Evolutionary conservation across 106 monocot species (phyloP), one percentile per base, ranked within the genome.

Genomic region (Chionographis japonica): DNA sequence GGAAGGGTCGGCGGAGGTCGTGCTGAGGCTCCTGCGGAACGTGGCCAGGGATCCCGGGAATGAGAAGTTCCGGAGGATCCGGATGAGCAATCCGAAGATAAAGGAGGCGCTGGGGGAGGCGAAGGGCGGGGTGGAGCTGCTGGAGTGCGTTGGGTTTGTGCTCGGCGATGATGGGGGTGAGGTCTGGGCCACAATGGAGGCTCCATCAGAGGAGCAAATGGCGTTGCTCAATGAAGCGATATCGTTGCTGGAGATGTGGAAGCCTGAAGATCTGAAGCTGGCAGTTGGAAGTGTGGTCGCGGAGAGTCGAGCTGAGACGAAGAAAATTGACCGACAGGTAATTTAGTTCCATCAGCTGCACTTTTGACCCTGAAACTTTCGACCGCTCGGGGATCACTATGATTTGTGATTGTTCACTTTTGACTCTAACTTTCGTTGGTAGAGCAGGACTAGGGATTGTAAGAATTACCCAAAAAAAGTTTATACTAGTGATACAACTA

Each of bases 1-100:
- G 35, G 73, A 73, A 38, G 78, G 59, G 35, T 63, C 84, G 42
- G 83, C 80, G 49, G 92, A 89, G 61, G 68, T 87, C 50, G 72
- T 83, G 57, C 38, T 79, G 63, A 86, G 62, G 77, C 37, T 97
- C 54, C 62, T 97, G 67, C 62, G 76, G 62, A 97, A 97, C 52
- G 65, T 97, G 12, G 69, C 57, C 10, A 63, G 61, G 65, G 89
- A 97, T 40, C 88, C 92, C 4, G 75, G 77, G 68, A 92, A 83
- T 54, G 84, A 78, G 58, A 97, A 92, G 78, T 97, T 86, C 59
- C 52, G 95, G 69, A 77, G 79, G 71, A 84, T 97, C 14, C 56
- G 95, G 73, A 82, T 97, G 92, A 78, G 89, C 19, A 97, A 97
- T 78, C 86, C 82, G 37, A 92, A 82, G 74, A 97, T 97, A 17